Base-by-base conservation (phyloP, 306 rosid genomes). In the Gillenia trifoliata region DNA sequence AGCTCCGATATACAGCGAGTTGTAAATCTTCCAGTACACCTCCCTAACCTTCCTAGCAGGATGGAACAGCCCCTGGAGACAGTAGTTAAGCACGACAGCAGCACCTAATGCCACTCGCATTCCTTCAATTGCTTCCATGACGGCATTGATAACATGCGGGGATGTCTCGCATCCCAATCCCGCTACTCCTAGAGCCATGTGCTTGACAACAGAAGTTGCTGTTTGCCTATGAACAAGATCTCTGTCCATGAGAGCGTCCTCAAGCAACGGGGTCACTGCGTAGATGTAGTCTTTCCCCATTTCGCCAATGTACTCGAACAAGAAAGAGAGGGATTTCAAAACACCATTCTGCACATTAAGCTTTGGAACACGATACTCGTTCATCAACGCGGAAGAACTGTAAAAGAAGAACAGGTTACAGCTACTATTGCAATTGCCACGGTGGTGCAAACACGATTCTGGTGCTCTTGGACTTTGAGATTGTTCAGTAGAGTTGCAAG, bases 121-220 rank as follows among this genome's bases (percentile, higher is more conserved):
- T 71, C 98, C 98, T 83, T 93, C 98, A 25, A 93, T 85, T 71
- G 98, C 97, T 84, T 93, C 98, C 98, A 85, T 93, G 52, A 93
- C 98, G 3, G 98, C 98, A 47, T 93, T 93, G 72, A 93, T 91
- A 33, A 93, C 97, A 29, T 93, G 98, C 0, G 98, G 98, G 3
- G 98, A 93, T 11, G 97, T 93, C 83, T 93, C 98, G 12, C 97
- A 91, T 61, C 98, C 97, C 90, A 93, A 84, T 59, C 97, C 98
- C 17, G 98, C 98, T 81, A 93, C 98, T 36, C 98, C 98, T 72
- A 93, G 68, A n/a, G 98, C 98, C 98, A 93, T 93, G 83, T 93
- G 98, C 83, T 93, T 93, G 73, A 91, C 98, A 2, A 97, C 97
- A 73, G 98, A 93, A 40, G 98, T 97, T 55, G 97, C 97, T 16